Base-by-base conservation (phyloP, 75 land plant species). In the Azolla pinnata region DNA sequence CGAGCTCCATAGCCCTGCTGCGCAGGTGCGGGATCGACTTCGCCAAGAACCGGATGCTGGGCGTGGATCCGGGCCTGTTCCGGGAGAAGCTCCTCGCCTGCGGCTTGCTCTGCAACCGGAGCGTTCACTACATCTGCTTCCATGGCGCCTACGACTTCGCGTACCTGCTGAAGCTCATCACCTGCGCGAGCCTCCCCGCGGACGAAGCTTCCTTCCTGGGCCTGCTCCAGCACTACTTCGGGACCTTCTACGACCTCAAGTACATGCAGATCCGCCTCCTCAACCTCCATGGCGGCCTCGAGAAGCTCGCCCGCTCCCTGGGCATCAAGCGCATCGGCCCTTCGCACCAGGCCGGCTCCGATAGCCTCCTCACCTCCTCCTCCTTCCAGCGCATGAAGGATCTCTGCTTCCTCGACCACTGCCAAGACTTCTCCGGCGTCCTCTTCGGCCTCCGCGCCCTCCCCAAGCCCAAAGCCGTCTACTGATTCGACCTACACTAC, bases 101-200 rank as follows among this genome's bases (percentile, higher is more conserved):
- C 2, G 84, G 81, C 8, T 52, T 81, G 5, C 68, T 75, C 10
- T 72, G 77, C 59, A 78, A 79, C 54, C 68, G 69, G 24, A 1
- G 48, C 20, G 73, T 85, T 20, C 45, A 38, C 12, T 85, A 84
- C 84, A 65, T 81, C 25, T 68, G 84, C 46, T 85, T 85, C 60
- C 85, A 85, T 67, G 61, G 88, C 66, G 68, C 74, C 17, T 85
- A 81, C 57, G 83, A 83, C 38, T 83, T 83, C 54, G 86, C 65
- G 44, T 83, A 83, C 67, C 57, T 83, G 57, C 56, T 81, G 33
- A 78, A 78, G 77, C 63, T 79, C 33, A 51, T 81, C 40, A 79
- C 77, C 2, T 69, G 77, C 60, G 74, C 78, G 65, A 54, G 52
- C 33, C 63, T 79, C 18, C 82, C 82, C 7, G 33, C 69, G 1